These are phyloP conservation scores for Galerina marginata DNA, from an alignment of 768 basidiomycete species.

Conservation along the genomic window DNA sequence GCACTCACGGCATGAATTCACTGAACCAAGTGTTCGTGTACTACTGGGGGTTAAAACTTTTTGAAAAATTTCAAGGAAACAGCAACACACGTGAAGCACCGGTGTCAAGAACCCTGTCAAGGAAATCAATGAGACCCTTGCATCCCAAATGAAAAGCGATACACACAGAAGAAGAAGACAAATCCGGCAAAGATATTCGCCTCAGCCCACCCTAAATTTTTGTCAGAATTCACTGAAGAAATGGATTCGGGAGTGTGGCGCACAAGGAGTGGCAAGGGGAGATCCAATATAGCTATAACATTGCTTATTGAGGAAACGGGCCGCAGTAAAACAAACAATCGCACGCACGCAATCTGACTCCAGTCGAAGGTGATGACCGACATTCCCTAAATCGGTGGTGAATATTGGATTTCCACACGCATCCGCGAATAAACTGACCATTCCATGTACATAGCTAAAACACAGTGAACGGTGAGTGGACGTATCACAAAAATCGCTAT, in stretches of 20 bases:
- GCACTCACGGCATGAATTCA: slow-evolving; percentile 56
- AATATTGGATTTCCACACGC: slow-evolving; percentile 39
- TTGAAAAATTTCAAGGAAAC: not conserved
- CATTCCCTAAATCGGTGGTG: slow-evolving; percentile 39
- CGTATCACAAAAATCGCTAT: not conserved
- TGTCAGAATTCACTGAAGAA: not conserved
- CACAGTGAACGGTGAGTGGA: not conserved
- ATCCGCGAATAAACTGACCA: slow-evolving; percentile 48
- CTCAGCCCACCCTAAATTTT: slow-evolving; percentile 64
- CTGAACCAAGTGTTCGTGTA: slow-evolving; percentile 68
- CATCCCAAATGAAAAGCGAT: not conserved
- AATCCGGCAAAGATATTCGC: slow-evolving; percentile 68
- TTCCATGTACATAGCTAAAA: slow-evolving; percentile 46
- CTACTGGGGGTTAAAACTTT: slow-evolving; percentile 21
- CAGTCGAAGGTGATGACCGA: slow-evolving; percentile 56
- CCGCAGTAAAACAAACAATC: not conserved
- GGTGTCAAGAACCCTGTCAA: slow-evolving; percentile 58
- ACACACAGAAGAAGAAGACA: slow-evolving; percentile 65
- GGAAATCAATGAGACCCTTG: not conserved
- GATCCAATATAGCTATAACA: slow-evolving; percentile 49
- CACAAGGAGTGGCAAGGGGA: slow-evolving; percentile 55
- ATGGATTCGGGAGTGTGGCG: not conserved
- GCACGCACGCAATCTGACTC: slow-evolving; percentile 61
- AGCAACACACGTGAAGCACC: slow-evolving; percentile 49
- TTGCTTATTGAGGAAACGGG: not conserved